A percentile compares a stretch with the other conserved stretches of the same genome.
phyloP scores from a whole-genome alignment of 225 moss, liverwort and hornwort genomes.

The Pseudoscleropodium purum region DNA sequence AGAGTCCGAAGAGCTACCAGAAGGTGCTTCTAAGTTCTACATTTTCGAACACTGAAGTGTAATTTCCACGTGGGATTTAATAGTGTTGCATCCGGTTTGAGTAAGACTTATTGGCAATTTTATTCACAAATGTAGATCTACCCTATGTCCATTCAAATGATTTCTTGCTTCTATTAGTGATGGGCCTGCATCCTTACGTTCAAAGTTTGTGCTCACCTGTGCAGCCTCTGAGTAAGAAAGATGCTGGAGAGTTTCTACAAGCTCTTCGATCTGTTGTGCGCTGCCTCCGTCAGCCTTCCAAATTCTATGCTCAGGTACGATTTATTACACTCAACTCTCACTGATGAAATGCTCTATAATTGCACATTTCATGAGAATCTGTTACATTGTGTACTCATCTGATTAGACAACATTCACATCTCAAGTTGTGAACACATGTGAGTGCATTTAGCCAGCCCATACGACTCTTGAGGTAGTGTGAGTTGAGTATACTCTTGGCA shows the following conservation, averaged over 20 bases:
- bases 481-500: background rate
- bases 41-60: too few species aligned
- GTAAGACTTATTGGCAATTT: background rate
- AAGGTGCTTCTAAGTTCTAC: background rate
- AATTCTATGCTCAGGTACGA: constrained; percentile 28
- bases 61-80: background rate
- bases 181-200: background rate
- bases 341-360: background rate
- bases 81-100: background rate
- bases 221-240: constrained; percentile 27
- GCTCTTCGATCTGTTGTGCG: constrained; percentile 14
- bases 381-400: background rate
- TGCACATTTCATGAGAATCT: background rate
- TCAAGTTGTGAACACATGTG: background rate
- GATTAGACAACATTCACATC: background rate
- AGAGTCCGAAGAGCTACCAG: background rate
- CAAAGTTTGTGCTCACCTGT: background rate
- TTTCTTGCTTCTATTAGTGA: background rate
- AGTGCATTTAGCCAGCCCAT: background rate
- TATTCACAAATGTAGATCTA: background rate
- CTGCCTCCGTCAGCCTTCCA: constrained; percentile 35
- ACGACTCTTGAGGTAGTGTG: background rate
- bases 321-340: background rate
- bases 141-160: background rate
- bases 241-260: constrained; percentile 15